phyloP scores from a whole-genome alignment of 176 grass and related monocot genomes.

The Raddia guianensis region DNA sequence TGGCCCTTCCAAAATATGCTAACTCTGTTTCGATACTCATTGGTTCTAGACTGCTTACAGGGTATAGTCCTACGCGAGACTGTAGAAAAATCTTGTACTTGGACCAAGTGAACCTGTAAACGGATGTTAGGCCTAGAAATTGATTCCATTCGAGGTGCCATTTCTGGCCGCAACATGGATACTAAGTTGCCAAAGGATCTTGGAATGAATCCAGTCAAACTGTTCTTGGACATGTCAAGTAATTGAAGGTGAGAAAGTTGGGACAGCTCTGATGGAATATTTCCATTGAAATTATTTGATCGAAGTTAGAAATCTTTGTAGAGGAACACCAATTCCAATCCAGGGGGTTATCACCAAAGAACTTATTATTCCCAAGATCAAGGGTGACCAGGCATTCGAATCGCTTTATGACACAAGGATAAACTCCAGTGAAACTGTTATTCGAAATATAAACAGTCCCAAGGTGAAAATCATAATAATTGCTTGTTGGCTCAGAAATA shows the following conservation, averaged over 20 bases:
- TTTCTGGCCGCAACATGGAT: slow-evolving; percentile 32
- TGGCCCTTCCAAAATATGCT: slow-evolving; percentile 47
- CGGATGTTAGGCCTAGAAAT: neutral
- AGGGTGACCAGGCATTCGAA: slow-evolving; percentile 30
- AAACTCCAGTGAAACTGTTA: slow-evolving; percentile 34
- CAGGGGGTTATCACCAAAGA: slow-evolving; percentile 47
- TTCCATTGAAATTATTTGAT: slow-evolving; percentile 49
- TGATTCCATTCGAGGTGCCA: neutral
- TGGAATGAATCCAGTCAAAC: slow-evolving; percentile 46
- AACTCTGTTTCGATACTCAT: neutral
- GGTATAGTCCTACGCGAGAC: neutral
- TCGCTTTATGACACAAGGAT: slow-evolving; percentile 30
- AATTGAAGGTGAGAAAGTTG: slow-evolving; percentile 43
- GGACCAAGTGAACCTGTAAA: neutral
- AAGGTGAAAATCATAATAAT: slow-evolving; percentile 8
- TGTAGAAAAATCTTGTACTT: neutral
- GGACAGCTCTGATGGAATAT: slow-evolving; percentile 35
- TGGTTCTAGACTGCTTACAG: neutral
- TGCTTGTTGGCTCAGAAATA: no score
- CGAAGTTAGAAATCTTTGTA: slow-evolving; percentile 39
- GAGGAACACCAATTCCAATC: slow-evolving; percentile 44
- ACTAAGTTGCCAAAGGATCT: slow-evolving; percentile 32
- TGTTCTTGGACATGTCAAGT: slow-evolving; percentile 51
- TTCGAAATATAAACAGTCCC: slow-evolving; percentile 47
- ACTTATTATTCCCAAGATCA: slow-evolving; percentile 52